Conservation (phyloP, 495 filamentous ascomycete genomes). For the Penicillium coprophilum region DNA sequence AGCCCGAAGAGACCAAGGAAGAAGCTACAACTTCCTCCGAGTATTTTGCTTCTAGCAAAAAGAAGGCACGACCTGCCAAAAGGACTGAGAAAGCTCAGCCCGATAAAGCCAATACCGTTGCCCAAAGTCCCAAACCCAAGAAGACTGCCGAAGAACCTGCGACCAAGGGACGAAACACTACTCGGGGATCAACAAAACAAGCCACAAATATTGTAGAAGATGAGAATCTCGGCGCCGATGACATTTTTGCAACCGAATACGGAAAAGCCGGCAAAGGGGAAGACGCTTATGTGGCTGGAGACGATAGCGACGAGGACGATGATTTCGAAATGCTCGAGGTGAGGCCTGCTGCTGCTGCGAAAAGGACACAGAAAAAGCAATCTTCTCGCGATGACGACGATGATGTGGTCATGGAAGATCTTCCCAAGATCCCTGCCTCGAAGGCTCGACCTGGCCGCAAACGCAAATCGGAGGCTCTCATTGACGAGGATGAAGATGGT, state of each 20-base stretch:
- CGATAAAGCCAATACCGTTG: constrained; percentile 28
- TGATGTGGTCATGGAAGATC: constrained; percentile 51
- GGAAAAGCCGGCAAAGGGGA: constrained; percentile 60
- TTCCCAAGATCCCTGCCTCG: constrained; percentile 31
- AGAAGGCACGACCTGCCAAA: constrained; percentile 42
- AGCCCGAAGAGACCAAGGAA: constrained; percentile 46
- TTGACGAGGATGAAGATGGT: constrained; percentile 43
- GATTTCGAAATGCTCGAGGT: constrained; percentile 41
- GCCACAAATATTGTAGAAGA: constrained; percentile 47
- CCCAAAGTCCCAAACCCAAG: constrained; percentile 26
- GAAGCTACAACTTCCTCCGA: constrained; percentile 58
- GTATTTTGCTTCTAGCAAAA: constrained; percentile 61
- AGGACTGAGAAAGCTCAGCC: constrained; percentile 19
- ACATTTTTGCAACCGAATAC: constrained; percentile 68
- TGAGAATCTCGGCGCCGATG: constrained; percentile 68
- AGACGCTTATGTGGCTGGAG: constrained; percentile 67
- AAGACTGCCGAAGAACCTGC: constrained; percentile 24
- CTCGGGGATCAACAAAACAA: constrained; percentile 35
- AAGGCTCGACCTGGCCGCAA: constrained; percentile 49
- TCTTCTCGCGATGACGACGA: constrained; percentile 43
- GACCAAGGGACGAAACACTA: constrained; percentile 27
- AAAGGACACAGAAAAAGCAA: constrained; percentile 46
- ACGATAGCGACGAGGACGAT: constrained; percentile 58
- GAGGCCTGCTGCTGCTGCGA: constrained; percentile 35
- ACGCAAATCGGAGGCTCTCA: constrained; percentile 56